Base-by-base conservation (phyloP, 352 stramenopile genomes). In the Phytophthora hybrid region DNA sequence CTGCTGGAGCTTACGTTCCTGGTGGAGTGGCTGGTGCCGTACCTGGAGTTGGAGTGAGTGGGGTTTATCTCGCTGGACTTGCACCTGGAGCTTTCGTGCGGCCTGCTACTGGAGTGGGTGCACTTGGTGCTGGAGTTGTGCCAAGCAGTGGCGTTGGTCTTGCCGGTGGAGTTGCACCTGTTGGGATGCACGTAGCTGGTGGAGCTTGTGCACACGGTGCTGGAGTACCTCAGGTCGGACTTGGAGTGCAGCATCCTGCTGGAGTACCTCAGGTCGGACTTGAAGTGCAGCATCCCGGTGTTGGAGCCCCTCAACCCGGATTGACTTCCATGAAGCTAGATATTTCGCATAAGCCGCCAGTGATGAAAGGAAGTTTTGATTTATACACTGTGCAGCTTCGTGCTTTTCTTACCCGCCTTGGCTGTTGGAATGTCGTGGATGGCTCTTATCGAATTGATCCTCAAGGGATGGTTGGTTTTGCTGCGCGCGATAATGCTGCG, bases 371-470 rank as follows among this genome's bases (percentile, higher is more conserved):
- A 21, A 49, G 16, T 49, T 49, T 21, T 19, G 16, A 49, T 49
- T 19, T 49, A 49, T 49, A 49, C 41, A 19, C 14, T 49, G 41
- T 49, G 41, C 41, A 49, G 41, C 41, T 49, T 49, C 46, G 56
- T 6, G 23, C 47, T 41, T 66, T 65, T 26, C 26, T 65, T 19
- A 65, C 18, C 44, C 44, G 56, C 19, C 59, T 61, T 51, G 21
- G 32, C 31, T 65, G 55, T 26, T 71, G 64, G 47, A 56, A n/a
- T 41, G 55, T 71, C n/a, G 47, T 71, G 7, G 64, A 71, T 53
- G 63, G 55, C 3, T 46, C 46, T 11, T 54, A 71, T 39, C 41
- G 41, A 0, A 8, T 21, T 51, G 41, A 51, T 51, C 41, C 41
- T 21, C 41, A 23, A 10, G 41, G 16, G 16, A 0, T 51, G 41